Conservation (phyloP, 805 yeast genomes). For the Pichia nakasei region DNA sequence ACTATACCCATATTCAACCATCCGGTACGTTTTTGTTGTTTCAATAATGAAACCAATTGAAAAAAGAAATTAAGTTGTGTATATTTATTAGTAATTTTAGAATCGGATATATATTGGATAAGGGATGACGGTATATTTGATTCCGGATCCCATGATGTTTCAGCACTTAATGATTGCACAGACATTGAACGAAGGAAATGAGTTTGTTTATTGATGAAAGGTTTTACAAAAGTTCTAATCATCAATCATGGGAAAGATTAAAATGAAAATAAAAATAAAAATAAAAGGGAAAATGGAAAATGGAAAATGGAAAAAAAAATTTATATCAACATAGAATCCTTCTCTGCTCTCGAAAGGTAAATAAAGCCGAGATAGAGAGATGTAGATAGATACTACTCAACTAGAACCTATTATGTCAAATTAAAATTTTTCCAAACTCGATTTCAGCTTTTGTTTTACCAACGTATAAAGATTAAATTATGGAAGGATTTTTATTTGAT, state of each 20-base stretch:
- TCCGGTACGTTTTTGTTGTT: conserved; percentile 82
- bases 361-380: not conserved
- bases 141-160: conserved; percentile 35
- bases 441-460: too few relatives aligned
- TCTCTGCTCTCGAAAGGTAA: not conserved
- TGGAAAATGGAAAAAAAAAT: too few relatives aligned
- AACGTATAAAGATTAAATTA: not conserved
- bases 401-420: too few relatives aligned
- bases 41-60: conserved; percentile 63
- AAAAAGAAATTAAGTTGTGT: conserved; percentile 28
- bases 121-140: conserved; percentile 34
- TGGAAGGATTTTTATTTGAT: conserved; percentile 1
- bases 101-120: conserved; percentile 21
- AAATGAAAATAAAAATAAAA: too few relatives aligned
- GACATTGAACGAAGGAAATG: not conserved
- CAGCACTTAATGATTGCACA: not conserved
- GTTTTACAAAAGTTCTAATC: too few relatives aligned
- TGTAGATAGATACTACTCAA: too few relatives aligned
- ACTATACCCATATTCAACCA: conserved; percentile 70
- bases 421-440: too few relatives aligned
- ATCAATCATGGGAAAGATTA: too few relatives aligned
- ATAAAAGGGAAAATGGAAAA: too few relatives aligned
- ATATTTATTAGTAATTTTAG: conserved; percentile 11
- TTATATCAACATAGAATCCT: too few relatives aligned
- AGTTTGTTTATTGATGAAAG: too few relatives aligned